Evolutionary conservation across 176 grass and related monocot species (phyloP).

Genomic region (Triticum dicoccoides): DNA sequence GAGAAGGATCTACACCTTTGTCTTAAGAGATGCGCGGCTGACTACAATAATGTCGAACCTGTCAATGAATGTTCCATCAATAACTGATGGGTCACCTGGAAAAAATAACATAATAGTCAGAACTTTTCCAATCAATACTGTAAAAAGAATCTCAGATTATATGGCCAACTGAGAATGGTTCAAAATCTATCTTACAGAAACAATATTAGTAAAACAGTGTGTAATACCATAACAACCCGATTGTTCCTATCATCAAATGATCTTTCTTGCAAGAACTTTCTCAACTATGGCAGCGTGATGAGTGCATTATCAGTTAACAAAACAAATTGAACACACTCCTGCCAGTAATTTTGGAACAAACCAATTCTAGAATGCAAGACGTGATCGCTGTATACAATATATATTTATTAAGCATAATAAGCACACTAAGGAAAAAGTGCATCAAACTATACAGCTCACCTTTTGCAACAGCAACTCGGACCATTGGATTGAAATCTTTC

Average conservation of each 20-base stretch:
- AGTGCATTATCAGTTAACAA: neutral
- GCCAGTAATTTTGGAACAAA: neutral
- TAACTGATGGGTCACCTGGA: conserved; percentile 72
- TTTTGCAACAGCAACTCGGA: conserved; percentile 59
- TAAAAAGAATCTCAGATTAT: neutral
- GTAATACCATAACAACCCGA: neutral
- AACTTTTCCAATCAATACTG: neutral
- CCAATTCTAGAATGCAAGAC: neutral
- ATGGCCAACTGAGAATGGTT: neutral
- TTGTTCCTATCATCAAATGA: conserved; percentile 1
- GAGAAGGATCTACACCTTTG: conserved; percentile 59
- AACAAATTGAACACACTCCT: neutral
- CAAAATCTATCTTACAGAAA: neutral
- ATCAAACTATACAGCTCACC: conserved; percentile 38
- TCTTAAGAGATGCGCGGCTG: conserved; percentile 61
- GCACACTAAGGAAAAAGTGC: conserved; percentile 17
- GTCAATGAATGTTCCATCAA: conserved; percentile 74
- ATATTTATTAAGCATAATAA: neutral
- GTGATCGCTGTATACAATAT: neutral
- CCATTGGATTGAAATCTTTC: conserved; percentile 97
- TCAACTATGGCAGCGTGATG: neutral
- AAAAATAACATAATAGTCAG: conserved; percentile 29
- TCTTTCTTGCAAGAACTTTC: neutral
- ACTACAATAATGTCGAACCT: conserved; percentile 91
- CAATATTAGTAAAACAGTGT: conserved; percentile 8